Evolutionary conservation across 345 rosid species (phyloP).

Genomic region (Citrus unshiu): DNA sequence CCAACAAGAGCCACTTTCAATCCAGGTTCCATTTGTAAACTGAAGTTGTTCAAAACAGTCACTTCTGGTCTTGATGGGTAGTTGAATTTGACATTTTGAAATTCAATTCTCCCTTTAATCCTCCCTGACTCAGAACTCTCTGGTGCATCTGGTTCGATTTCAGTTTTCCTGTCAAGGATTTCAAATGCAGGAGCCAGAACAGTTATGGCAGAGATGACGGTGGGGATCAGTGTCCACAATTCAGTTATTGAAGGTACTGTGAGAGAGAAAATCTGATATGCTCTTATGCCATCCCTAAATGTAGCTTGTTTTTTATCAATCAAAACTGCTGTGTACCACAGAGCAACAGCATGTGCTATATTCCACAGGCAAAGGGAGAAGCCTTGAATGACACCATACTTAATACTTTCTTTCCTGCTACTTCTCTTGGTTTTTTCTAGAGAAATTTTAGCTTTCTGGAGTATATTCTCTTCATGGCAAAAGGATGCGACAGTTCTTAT

Average conservation of each 20-base stretch:
- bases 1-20: conserved; percentile 16
- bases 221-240: conserved; percentile 60
- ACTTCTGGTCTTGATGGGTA: conserved; percentile 59
- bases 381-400: conserved; percentile 61
- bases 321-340: conserved; percentile 57
- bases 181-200: conserved; percentile 49
- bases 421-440: conserved; percentile 34
- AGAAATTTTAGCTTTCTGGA: conserved; percentile 34
- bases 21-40: conserved; percentile 45
- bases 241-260: conserved; percentile 72
- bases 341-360: conserved; percentile 67
- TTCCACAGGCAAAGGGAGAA: conserved; percentile 63
- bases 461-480: conserved; percentile 55
- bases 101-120: conserved; percentile 39
- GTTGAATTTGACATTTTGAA: conserved; percentile 43
- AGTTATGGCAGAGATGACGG: conserved; percentile 48
- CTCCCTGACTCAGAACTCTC: conserved; percentile 11
- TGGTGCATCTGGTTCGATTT: conserved; percentile 43
- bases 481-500: conserved; percentile 63
- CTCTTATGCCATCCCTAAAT: conserved; percentile 44
- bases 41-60: conserved; percentile 45
- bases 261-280: conserved; percentile 71
- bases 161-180: conserved; percentile 50
- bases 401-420: conserved; percentile 41
- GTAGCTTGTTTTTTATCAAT: conserved; percentile 33